Percentiles rank a stretch among this genome's conserved stretches.
Evolutionary conservation across 2,329 filamentous ascomycete genomes (phyloP).

Genomic region (Exophiala sp.): DNA sequence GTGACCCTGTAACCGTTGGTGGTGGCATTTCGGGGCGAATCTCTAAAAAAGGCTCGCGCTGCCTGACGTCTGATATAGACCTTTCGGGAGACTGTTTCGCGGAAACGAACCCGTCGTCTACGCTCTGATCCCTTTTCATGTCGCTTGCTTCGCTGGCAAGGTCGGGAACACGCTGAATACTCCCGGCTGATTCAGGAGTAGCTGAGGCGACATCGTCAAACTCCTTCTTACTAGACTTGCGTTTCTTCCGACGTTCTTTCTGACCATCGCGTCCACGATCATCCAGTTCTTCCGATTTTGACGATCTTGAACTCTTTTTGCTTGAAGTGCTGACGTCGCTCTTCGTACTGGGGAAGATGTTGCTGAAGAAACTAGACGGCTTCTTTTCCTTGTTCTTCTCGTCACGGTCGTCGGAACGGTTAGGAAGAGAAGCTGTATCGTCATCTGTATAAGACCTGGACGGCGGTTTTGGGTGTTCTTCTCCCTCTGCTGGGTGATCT

Average conservation of each 20-base stretch:
- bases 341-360: slow-evolving; percentile 32
- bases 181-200: slow-evolving; percentile 8
- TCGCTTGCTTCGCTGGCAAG: not conserved
- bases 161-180: slow-evolving; percentile 11
- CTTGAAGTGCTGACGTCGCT: slow-evolving; percentile 27
- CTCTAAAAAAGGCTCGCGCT: slow-evolving; percentile 58
- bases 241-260: slow-evolving; percentile 32
- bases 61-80: slow-evolving; percentile 26
- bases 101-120: slow-evolving; percentile 28
- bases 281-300: slow-evolving; percentile 34
- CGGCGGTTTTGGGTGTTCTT: slow-evolving; percentile 6
- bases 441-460: slow-evolving; percentile 22
- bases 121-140: slow-evolving; percentile 30
- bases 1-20: slow-evolving; percentile 38
- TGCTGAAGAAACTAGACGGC: slow-evolving; percentile 34
- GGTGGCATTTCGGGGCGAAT: slow-evolving; percentile 56
- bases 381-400: slow-evolving; percentile 33
- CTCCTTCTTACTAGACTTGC: slow-evolving; percentile 20
- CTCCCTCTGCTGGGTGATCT: not conserved
- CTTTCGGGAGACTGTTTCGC: slow-evolving; percentile 20
- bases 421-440: slow-evolving; percentile 23
- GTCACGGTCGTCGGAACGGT: too few species aligned
- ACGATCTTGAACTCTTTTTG: slow-evolving; percentile 32
- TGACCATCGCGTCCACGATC: slow-evolving; percentile 37
- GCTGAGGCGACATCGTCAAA: slow-evolving; percentile 11